These are phyloP conservation scores for Tulasnella sp. DNA, from an alignment of 768 basidiomycete genomes.

Conservation along the genomic window DNA sequence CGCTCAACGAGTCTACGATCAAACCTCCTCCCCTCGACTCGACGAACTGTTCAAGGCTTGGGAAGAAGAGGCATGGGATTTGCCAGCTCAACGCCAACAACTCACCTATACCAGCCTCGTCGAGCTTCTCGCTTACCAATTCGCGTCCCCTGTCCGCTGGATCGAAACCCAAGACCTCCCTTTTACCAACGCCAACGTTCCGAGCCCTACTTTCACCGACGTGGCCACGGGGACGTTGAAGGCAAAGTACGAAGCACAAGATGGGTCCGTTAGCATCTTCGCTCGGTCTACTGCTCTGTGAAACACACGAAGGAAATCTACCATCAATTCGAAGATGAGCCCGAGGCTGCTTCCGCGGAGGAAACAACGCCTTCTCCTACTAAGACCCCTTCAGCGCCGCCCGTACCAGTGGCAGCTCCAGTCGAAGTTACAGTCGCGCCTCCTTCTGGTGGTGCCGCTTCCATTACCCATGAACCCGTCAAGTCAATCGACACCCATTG, in stretches of 20 bases:
- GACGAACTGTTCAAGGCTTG: conserved; percentile 88
- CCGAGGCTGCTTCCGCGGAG: conserved; percentile 38
- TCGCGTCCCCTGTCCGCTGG: conserved; percentile 99
- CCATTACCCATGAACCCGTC: conserved; percentile 83
- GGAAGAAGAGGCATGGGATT: conserved; percentile 86
- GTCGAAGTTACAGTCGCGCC: conserved; percentile 37
- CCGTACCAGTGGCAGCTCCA: conserved; percentile 36
- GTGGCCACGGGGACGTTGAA: conserved; percentile 88
- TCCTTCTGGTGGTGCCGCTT: conserved; percentile 55
- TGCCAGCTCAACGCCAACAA: conserved; percentile 74
- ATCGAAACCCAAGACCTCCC: conserved; percentile 96
- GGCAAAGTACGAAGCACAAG: conserved; percentile 85
- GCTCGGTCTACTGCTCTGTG: conserved; percentile 82
- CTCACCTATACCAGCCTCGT: conserved; percentile 94
- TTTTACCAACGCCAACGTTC: conserved; percentile 80
- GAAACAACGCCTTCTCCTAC: conserved; percentile 44
- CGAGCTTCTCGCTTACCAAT: conserved; percentile 95
- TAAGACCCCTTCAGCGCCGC: conserved; percentile 34
- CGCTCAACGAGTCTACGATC: too few species aligned
- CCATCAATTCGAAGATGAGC: conserved; percentile 92
- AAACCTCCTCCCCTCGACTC: conserved; percentile 90
- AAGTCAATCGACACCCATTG: conserved; percentile 83
- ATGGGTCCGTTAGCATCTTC: conserved; percentile 72
- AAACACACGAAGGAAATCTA: conserved; percentile 97
- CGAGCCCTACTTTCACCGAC: conserved; percentile 85